phyloP scores from a whole-genome alignment of 441 rosid species.

The Jatropha multifida region DNA sequence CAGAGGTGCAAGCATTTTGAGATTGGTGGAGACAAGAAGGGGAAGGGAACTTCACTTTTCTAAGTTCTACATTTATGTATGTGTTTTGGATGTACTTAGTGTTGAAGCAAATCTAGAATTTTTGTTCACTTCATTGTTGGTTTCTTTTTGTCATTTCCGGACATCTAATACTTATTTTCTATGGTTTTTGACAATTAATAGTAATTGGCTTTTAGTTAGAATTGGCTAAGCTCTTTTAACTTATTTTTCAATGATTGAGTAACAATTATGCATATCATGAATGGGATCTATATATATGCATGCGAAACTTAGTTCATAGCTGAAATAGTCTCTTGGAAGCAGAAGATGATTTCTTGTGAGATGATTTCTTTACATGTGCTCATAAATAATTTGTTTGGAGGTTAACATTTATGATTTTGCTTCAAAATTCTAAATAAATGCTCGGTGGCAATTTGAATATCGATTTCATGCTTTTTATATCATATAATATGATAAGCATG shows the following conservation, averaged over 20 bases:
- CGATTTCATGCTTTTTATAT: too few relatives aligned
- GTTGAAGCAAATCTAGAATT: neutral
- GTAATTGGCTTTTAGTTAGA: neutral
- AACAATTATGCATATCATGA: neutral
- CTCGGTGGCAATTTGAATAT: too few relatives aligned
- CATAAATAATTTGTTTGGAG: too few relatives aligned
- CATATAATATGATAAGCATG: too few relatives aligned
- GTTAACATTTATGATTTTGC: too few relatives aligned
- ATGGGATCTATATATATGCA: too few relatives aligned
- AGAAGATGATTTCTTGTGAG: too few relatives aligned
- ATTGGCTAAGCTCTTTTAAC: neutral
- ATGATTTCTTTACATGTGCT: too few relatives aligned
- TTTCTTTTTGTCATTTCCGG: neutral
- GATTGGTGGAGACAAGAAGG: slow-evolving; percentile 65
- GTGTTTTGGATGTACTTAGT: neutral
- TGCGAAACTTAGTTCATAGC: too few relatives aligned
- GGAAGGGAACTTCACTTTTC: slow-evolving; percentile 60
- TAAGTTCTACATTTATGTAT: slow-evolving; percentile 19
- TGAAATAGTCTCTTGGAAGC: too few relatives aligned
- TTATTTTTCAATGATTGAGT: neutral
- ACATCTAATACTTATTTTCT: neutral
- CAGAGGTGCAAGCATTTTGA: slow-evolving; percentile 66
- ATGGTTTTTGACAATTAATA: neutral
- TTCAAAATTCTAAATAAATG: too few relatives aligned
- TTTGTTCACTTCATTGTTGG: neutral